These are phyloP conservation scores for Viola pubescens DNA, from an alignment of 441 rosid genomes.

Conservation along the genomic window DNA sequence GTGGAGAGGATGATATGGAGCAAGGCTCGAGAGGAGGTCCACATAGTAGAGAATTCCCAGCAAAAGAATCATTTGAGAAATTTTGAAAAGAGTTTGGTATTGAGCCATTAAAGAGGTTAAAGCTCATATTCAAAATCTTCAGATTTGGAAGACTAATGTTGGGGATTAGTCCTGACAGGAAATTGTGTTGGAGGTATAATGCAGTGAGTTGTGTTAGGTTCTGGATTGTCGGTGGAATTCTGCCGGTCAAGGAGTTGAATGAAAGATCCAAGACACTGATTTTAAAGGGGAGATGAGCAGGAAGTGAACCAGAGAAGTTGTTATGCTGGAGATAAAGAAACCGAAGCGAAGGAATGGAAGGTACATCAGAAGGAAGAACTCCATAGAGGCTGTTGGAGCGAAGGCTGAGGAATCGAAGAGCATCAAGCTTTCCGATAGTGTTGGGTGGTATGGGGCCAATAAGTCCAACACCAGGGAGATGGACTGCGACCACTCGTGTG, in stretches of 20 bases:
- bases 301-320: slow-evolving; percentile 46
- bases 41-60: slow-evolving; percentile 62
- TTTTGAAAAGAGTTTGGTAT: slow-evolving; percentile 43
- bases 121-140: slow-evolving; percentile 43
- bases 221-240: slow-evolving; percentile 47
- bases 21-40: slow-evolving; percentile 56
- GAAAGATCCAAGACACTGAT: slow-evolving; percentile 60
- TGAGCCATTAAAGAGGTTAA: slow-evolving; percentile 63
- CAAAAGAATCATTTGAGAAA: slow-evolving; percentile 42
- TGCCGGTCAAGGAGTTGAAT: slow-evolving; percentile 50
- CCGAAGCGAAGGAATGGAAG: slow-evolving; percentile 49
- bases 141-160: slow-evolving; percentile 31
- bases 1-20: slow-evolving; percentile 30
- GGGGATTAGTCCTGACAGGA: slow-evolving; percentile 57
- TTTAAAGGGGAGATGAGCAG: slow-evolving; percentile 32
- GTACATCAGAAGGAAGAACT: slow-evolving; percentile 58
- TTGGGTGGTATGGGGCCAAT: slow-evolving; percentile 56
- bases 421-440: slow-evolving; percentile 50
- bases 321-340: slow-evolving; percentile 59
- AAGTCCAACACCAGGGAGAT: slow-evolving; percentile 71
- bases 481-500: slow-evolving; percentile 45
- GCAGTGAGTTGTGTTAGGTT: slow-evolving; percentile 47
- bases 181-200: slow-evolving; percentile 49
- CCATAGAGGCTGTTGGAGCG: slow-evolving; percentile 65
- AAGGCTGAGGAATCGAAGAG: slow-evolving; percentile 68